phyloP scores from a whole-genome alignment of 1,284 basidiomycete species.

The Trichosporon ovoides region DNA sequence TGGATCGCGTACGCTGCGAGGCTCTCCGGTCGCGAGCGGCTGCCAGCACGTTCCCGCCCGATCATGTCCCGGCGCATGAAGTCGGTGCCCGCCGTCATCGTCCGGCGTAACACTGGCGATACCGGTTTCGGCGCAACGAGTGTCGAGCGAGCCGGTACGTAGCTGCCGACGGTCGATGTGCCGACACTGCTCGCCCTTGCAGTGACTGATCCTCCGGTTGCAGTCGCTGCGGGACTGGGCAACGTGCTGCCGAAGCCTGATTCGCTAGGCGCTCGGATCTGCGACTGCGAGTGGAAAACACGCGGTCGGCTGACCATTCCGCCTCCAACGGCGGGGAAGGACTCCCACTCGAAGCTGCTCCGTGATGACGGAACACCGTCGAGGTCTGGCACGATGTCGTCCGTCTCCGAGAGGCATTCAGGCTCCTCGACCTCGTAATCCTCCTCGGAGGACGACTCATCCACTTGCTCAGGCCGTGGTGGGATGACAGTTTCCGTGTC shows the following conservation, averaged over 20 bases:
- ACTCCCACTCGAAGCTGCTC: conserved; percentile 37
- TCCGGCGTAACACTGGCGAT: conserved; percentile 23
- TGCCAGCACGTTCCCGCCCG: too few relatives aligned
- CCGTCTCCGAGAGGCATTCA: conserved; percentile 1
- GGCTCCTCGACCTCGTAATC: conserved; percentile 54
- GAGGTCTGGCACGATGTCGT: conserved; percentile 20
- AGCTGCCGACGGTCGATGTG: conserved; percentile 34
- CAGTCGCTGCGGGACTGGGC: conserved; percentile 37
- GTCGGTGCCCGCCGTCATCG: conserved; percentile 34
- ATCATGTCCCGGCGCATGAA: conserved; percentile 19
- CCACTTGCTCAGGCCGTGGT: not conserved
- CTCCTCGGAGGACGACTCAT: conserved; percentile 52
- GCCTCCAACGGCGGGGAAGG: conserved; percentile 70
- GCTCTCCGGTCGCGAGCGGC: not conserved
- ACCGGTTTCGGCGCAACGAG: not conserved
- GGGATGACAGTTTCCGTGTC: not conserved
- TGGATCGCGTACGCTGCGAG: conserved; percentile 8
- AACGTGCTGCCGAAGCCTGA: conserved; percentile 34
- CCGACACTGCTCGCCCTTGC: conserved; percentile 44
- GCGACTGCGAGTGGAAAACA: conserved; percentile 66
- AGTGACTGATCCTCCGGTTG: conserved; percentile 41
- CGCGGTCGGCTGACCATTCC: conserved; percentile 68
- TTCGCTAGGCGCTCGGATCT: conserved; percentile 54
- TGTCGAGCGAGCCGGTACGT: conserved; percentile 10
- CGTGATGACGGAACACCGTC: not conserved